Evolutionary conservation across 257 asterid genomes (phyloP), one percentile per base, ranked within the genome.

Genomic region (Plantago ovata): DNA sequence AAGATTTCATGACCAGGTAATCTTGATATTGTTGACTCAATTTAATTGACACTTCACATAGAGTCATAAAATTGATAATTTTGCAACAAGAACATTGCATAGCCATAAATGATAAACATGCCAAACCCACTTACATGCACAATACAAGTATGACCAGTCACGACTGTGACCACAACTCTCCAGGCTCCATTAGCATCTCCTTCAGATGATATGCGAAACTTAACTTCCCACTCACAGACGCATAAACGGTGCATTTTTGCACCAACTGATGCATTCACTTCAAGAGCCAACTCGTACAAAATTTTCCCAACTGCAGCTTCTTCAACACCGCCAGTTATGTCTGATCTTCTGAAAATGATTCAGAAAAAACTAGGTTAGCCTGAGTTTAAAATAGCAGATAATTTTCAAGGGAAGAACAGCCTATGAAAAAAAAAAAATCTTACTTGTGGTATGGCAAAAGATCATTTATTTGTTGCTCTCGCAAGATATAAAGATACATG

Each of bases 121-220:
- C 28, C 13, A 55, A 61, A 53, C 38, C 13, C 15, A 72, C 98
- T 80, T 79, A 88, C 98, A 72, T 88, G 85, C 64, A 92, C 93
- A 63, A 92, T 77, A 76, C 97, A 88, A 68, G 98, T 89, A 72
- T 89, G 96, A 55, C 99, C 96, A 7, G 96, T 86, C 64, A 83
- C 99, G 68, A 86, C 89, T 28, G 87, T 77, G 68, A 86, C 87
- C 67, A 83, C 89, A 58, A 89, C 84, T 74, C 96, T 89, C 99
- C 99, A 93, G 46, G 95, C 95, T 70, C 97, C 99, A 64, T 85
- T 84, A 60, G 97, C 95, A 52, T 80, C 90, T 72, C 97, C 95
- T 45, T 77, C 80, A 32, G 97, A 86, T 53, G 99, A 78, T 74
- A 93, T 72, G 85, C 97, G 80, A 69, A 93, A 95, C 83, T 86